Percentiles rank a stretch among this genome's conserved stretches.
Conservation (phyloP, 257 asterid genomes). For the Cordia subcordata region DNA sequence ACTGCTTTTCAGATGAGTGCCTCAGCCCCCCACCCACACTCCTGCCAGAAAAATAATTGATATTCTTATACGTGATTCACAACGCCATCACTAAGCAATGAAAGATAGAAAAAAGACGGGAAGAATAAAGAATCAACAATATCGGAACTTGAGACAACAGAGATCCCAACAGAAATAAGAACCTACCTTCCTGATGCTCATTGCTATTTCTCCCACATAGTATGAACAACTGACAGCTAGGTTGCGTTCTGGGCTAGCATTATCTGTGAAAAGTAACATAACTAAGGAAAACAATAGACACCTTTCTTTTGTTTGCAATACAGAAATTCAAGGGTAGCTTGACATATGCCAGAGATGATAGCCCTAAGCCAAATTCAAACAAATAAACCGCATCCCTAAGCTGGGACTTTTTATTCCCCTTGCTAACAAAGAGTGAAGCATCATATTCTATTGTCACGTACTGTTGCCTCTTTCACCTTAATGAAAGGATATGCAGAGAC, state of each 20-base stretch:
- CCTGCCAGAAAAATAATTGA: too few relatives aligned
- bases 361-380: background rate
- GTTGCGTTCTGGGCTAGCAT: slow-evolving; percentile 87
- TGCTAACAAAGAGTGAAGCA: background rate
- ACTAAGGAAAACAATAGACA: background rate
- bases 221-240: slow-evolving; percentile 66
- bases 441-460: background rate
- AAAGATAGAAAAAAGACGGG: too few relatives aligned
- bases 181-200: slow-evolving; percentile 81
- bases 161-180: background rate
- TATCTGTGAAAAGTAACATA: slow-evolving; percentile 39
- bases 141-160: too few relatives aligned
- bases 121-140: too few relatives aligned
- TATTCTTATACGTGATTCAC: too few relatives aligned
- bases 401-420: background rate
- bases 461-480: background rate
- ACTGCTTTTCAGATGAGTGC: too few relatives aligned
- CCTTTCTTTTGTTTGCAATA: background rate
- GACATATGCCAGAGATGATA: background rate
- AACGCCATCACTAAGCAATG: too few relatives aligned
- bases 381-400: background rate
- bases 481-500: too few relatives aligned
- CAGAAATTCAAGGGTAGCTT: slow-evolving; percentile 2
- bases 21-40: too few relatives aligned
- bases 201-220: slow-evolving; percentile 87